A percentile compares a stretch with the other conserved stretches of the same genome.
These are phyloP conservation scores for Penicillium verrucosum DNA, from an alignment of 2,329 filamentous ascomycete species.

Conservation along the genomic window DNA sequence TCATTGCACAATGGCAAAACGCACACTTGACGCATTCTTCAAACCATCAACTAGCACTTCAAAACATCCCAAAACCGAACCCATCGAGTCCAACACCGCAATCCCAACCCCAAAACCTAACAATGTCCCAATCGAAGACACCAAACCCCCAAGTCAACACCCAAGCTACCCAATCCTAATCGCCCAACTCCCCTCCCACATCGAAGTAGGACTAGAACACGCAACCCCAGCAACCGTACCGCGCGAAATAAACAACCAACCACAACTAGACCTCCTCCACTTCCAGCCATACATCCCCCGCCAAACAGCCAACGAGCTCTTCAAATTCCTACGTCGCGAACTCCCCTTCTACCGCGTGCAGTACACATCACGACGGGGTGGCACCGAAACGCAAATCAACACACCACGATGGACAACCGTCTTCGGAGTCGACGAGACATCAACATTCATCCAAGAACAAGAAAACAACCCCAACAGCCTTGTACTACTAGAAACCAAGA, in stretches of 20 bases:
- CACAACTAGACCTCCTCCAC: slow-evolving; percentile 70
- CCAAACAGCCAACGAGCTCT: slow-evolving; percentile 57
- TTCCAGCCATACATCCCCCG: slow-evolving; percentile 69
- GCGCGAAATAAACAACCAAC: slow-evolving; percentile 61
- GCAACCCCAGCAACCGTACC: slow-evolving; percentile 52
- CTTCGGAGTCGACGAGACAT: slow-evolving; percentile 63
- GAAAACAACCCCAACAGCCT: slow-evolving; percentile 3
- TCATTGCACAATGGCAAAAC: slow-evolving; percentile 45
- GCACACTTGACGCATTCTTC: slow-evolving; percentile 70
- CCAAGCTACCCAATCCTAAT: slow-evolving; percentile 54
- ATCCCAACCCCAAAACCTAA: background rate
- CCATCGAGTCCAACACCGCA: background rate
- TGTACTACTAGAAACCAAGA: slow-evolving; percentile 40
- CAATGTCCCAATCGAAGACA: background rate
- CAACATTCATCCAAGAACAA: slow-evolving; percentile 48
- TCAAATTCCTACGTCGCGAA: slow-evolving; percentile 67
- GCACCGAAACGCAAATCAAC: slow-evolving; percentile 60
- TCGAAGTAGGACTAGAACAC: slow-evolving; percentile 28
- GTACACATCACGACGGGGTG: slow-evolving; percentile 67
- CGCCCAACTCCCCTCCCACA: slow-evolving; percentile 45
- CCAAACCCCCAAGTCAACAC: slow-evolving; percentile 40
- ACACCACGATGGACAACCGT: slow-evolving; percentile 61
- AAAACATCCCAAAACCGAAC: slow-evolving; percentile 33
- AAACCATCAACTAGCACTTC: slow-evolving; percentile 47
- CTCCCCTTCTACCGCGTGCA: slow-evolving; percentile 73